Evolutionary conservation across 441 rosid species (phyloP), one percentile per base, ranked within the genome.

Genomic region (Capsella rubella): DNA sequence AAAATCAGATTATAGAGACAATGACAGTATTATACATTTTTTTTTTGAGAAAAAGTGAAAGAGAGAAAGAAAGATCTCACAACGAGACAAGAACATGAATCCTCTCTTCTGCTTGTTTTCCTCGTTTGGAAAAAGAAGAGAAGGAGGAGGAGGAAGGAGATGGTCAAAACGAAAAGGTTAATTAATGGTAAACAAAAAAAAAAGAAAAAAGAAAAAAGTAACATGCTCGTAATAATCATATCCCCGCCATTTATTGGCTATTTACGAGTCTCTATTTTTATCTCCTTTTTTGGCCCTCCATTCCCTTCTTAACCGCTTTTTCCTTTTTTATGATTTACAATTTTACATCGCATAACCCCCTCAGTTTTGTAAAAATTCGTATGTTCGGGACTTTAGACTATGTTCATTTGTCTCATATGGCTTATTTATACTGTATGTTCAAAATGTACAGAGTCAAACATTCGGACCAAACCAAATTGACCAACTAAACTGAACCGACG

Each of bases 181-280:
- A 62, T 61, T 54, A 75, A 62, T 62, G 75, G 56, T 43, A 43
- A 34, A 34, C 18, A 34, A 34, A 21, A 2, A 61, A 65, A 69
- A 67, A 62, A 45, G 53, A 16, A 34, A 34, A 34, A 34, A 21
- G 25, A 61, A 65, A 69, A 67, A 62, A 45, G 53, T 37, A 46
- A 76, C 75, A 55, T 55, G 11, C 63, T 69, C 25, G 25, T 21
- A 1, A 21, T 21, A 21, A 21, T 21, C 71, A 47, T 32, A 34
- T 29, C 47, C 37, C 47, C 25, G 25, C 37, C 75, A 69, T 76
- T 63, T 76, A 69, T 21, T 76, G 71, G 53, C 53, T 42, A 69
- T 69, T 75, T 69, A 45, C 53, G 16, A 3, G 32, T 29, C 52
- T 6, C 79, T 63, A 76, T 76, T 76, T 76, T 76, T 76, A 76